Conservation (phyloP, 2,329 filamentous ascomycete species). For the Aspergillus japonicus region DNA sequence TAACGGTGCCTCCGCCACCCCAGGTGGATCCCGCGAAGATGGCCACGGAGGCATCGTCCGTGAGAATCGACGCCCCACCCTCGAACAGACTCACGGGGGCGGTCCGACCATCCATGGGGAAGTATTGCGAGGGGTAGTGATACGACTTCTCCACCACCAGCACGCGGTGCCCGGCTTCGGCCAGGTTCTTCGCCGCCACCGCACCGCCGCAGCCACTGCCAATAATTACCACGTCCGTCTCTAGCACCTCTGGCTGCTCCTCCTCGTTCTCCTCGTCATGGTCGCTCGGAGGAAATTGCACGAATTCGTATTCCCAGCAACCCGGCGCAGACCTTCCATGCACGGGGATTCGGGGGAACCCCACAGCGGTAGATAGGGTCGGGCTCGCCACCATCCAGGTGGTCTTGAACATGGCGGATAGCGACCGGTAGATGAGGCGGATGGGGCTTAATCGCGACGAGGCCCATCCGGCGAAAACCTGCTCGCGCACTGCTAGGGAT, state of each 20-base stretch:
- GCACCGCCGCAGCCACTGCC: conserved; percentile 84
- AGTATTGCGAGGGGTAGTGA: conserved; percentile 67
- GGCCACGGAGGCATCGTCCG: conserved; percentile 59
- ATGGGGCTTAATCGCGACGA: conserved; percentile 54
- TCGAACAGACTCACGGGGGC: conserved; percentile 68
- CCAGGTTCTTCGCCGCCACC: conserved; percentile 76
- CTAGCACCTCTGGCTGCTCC: conserved; percentile 57
- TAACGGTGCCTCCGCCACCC: conserved; percentile 85
- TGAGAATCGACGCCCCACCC: conserved; percentile 58
- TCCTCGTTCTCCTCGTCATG: not conserved
- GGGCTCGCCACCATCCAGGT: conserved; percentile 56
- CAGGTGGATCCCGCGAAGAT: conserved; percentile 70
- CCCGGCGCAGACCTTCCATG: conserved; percentile 50
- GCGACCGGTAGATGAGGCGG: conserved; percentile 49
- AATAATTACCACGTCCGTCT: conserved; percentile 80
- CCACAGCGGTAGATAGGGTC: conserved; percentile 51
- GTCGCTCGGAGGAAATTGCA: conserved; percentile 54
- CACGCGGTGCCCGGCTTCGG: conserved; percentile 72
- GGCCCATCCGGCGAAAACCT: conserved; percentile 54
- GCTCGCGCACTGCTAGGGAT: conserved; percentile 54
- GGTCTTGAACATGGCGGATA: conserved; percentile 52
- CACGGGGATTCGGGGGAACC: conserved; percentile 55
- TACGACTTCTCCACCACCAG: conserved; percentile 81
- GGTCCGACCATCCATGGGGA: conserved; percentile 69
- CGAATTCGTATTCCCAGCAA: conserved; percentile 56